phyloP scores from a whole-genome alignment of 352 stramenopile species.

The Pythium folliculosum region DNA sequence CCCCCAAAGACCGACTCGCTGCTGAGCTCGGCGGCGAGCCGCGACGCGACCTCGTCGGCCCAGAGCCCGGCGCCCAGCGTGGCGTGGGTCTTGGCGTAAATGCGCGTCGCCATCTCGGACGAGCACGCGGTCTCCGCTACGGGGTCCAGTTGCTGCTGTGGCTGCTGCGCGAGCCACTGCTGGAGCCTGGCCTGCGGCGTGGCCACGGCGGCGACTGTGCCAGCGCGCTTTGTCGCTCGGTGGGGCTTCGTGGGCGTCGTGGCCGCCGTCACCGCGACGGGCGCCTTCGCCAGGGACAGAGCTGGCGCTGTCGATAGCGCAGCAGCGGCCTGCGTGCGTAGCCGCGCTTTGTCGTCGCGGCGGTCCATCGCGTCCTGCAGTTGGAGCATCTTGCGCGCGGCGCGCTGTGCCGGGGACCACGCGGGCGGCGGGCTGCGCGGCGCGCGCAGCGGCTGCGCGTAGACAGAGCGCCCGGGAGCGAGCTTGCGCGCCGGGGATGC shows the following conservation, averaged over 20 bases:
- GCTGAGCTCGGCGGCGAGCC: conserved; percentile 54
- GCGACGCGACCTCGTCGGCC: conserved; percentile 48
- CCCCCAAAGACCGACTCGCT: conserved; percentile 59
- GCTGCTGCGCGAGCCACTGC: conserved; percentile 12
- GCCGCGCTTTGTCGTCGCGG: conserved; percentile 12
- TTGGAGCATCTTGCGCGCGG: conserved; percentile 54
- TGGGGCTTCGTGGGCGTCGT: conserved; percentile 9
- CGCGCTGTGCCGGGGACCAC: conserved; percentile 50
- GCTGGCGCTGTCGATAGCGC: background rate
- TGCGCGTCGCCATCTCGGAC: conserved; percentile 38
- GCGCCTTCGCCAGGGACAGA: background rate
- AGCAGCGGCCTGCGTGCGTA: conserved; percentile 1
- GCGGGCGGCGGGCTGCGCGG: conserved; percentile 23
- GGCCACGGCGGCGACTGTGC: too few relatives aligned
- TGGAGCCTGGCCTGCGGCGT: conserved; percentile 20
- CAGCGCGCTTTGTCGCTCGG: background rate
- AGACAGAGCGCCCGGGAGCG: conserved; percentile 32
- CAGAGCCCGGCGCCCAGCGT: conserved; percentile 36
- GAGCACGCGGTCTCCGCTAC: conserved; percentile 27
- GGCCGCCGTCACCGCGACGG: background rate
- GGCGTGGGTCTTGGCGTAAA: conserved; percentile 32
- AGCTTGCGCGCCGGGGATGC: too few relatives aligned
- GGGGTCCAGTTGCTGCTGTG: background rate
- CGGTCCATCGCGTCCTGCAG: conserved; percentile 46
- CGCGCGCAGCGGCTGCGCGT: conserved; percentile 32